Conservation (phyloP, 768 basidiomycete species). For the Strobilomyces confusus region DNA sequence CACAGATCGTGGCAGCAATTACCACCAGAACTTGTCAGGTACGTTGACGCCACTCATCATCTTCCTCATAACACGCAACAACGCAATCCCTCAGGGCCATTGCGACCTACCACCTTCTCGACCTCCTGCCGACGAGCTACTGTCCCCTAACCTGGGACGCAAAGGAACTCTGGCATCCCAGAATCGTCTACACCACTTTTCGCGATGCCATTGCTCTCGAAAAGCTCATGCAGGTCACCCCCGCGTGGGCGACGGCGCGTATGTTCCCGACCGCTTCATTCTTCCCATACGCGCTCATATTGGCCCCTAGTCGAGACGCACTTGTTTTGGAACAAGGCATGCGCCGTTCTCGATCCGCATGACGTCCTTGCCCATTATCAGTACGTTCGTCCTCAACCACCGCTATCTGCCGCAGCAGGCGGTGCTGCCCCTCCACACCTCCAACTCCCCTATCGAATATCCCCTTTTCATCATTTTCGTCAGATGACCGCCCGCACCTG, state of each 20-base stretch:
- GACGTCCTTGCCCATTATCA: constrained; percentile 51
- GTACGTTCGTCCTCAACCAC: constrained; percentile 39
- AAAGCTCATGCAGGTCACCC: constrained; percentile 59
- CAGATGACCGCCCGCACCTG: constrained; percentile 54
- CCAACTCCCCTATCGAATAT: constrained; percentile 36
- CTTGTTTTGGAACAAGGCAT: constrained; percentile 66
- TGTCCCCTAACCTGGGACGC: constrained; percentile 46
- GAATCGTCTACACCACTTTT: constrained; percentile 58
- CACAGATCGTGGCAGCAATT: constrained; percentile 60
- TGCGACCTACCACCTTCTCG: constrained; percentile 51
- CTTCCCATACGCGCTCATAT: constrained; percentile 7
- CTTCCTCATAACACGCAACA: constrained; percentile 4
- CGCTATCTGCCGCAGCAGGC: constrained; percentile 22
- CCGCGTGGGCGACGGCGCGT: constrained; percentile 59
- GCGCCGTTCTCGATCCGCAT: constrained; percentile 56
- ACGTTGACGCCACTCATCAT: constrained; percentile 33
- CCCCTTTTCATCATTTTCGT: constrained; percentile 60
- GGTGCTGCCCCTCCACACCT: constrained; percentile 33
- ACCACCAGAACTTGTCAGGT: constrained; percentile 60
- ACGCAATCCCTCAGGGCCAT: constrained; percentile 18
- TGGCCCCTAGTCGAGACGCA: constrained; percentile 57
- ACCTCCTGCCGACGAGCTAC: constrained; percentile 41
- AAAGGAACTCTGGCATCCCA: constrained; percentile 55
- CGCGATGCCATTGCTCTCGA: constrained; percentile 62
- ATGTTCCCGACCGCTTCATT: constrained; percentile 27